Base-by-base conservation (phyloP, 805 yeast species). In the Saccharomycopsis oosterbeekiorum region DNA sequence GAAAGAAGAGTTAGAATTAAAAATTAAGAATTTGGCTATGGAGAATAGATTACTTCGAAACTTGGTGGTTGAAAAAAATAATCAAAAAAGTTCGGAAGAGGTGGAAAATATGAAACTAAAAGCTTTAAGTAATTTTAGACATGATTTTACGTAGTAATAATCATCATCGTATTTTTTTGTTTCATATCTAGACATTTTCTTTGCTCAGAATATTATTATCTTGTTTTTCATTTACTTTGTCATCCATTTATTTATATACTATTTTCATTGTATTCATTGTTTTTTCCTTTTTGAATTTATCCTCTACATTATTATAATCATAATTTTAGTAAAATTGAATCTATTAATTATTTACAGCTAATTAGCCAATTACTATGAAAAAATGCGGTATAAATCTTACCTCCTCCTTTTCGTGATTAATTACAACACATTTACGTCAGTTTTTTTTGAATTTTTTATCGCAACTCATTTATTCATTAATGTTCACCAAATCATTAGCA, bases 31-130 rank as follows among this genome's bases (percentile, higher is more conserved):
- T 60, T 75, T 93, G 66, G 96, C 92, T 74, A 89, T 90, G 96
- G 99, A 93, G 75, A 93, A 93, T 75, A 82, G 84, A 69, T 79
- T 96, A 72, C 78, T 93, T 67, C 83, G 89, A 74, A 88, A 87
- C 70, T 76, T 94, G 67, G 92, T 93, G 26, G 86, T 88, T 55
- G 93, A 90, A 72, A 88, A 89, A 68, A 86, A 87, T 60, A 84
- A 82, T 60, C 66, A 70, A 34, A 78, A 80, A 65, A 82, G 80
- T 60, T 73, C 76, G 26, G 82, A 80, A 62, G 82, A 83, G 62
- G 74, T 84, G 60, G 86, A 82, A 67, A 70, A 70, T 60, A 74
- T 84, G 59, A 78, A 78, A 64, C 78, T 78, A 66, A 76, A 78
- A 67, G 83, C 84, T 2, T 43, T 62, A 21, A 42, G 60, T 10